phyloP scores from a whole-genome alignment of 139 green algal species.

The Dunaliella primolecta region DNA sequence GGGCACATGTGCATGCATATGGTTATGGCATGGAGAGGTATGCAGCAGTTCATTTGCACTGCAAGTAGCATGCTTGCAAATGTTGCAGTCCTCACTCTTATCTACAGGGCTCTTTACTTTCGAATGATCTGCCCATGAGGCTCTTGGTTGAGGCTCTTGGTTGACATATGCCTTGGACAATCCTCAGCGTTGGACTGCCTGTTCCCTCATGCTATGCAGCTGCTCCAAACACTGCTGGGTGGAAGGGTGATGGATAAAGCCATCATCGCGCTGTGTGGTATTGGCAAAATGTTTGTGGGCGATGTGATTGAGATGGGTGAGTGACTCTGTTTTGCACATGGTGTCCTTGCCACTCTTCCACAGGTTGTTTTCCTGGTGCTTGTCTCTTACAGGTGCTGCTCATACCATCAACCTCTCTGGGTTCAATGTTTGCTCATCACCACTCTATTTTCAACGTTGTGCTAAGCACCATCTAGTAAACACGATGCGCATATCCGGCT shows the following conservation, averaged over 20 bases:
- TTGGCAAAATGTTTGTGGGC: slow-evolving; percentile 78
- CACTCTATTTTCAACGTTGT: too few relatives aligned
- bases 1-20: not conserved
- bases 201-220: too few relatives aligned
- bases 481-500: too few relatives aligned
- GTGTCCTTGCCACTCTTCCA: not conserved
- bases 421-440: too few relatives aligned
- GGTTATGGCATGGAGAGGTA: not conserved
- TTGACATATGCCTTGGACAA: too few relatives aligned
- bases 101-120: too few relatives aligned
- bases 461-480: too few relatives aligned
- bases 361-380: not conserved
- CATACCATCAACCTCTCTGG: too few relatives aligned
- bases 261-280: slow-evolving; percentile 60
- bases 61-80: not conserved
- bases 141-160: too few relatives aligned
- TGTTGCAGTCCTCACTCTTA: not conserved
- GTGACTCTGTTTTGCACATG: not conserved
- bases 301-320: slow-evolving; percentile 69
- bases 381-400: not conserved
- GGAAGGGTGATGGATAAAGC: slow-evolving; percentile 29
- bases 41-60: not conserved
- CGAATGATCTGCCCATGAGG: too few relatives aligned
- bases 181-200: too few relatives aligned
- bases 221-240: slow-evolving; percentile 34